A percentile compares a stretch with the other conserved stretches of the same genome.
Conservation (phyloP, 1,284 basidiomycete species). For the Ganoderma multipileum region DNA sequence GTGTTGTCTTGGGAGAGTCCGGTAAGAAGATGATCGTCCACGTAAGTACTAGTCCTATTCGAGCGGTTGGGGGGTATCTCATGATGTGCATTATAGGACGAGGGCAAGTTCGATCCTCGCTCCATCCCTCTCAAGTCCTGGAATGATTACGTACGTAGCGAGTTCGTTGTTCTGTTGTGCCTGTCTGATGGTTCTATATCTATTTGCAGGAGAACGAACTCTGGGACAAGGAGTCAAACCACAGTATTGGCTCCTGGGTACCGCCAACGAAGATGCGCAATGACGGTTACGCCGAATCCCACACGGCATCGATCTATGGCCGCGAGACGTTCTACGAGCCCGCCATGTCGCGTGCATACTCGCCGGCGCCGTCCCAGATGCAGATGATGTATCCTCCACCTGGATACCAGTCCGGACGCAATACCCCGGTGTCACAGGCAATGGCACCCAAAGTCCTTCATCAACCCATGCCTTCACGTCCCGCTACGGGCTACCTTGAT, state of each 20-base stretch:
- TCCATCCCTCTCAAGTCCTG: conserved; percentile 95
- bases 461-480: conserved; percentile 70
- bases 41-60: conserved; percentile 54
- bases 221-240: conserved; percentile 96
- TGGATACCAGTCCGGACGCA: conserved; percentile 81
- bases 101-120: conserved; percentile 94
- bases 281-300: conserved; percentile 77
- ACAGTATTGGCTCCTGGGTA: conserved; percentile 87
- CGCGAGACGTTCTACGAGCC: conserved; percentile 84
- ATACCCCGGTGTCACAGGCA: conserved; percentile 59
- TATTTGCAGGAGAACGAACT: conserved; percentile 84
- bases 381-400: conserved; percentile 54
- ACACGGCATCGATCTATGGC: conserved; percentile 79
- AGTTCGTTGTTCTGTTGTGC: not conserved
- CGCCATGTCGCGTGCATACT: conserved; percentile 58
- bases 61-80: conserved; percentile 23
- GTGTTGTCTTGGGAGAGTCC: conserved; percentile 92
- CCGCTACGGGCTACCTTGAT: conserved; percentile 78
- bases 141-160: conserved; percentile 83
- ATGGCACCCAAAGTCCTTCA: conserved; percentile 35
- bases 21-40: conserved; percentile 97
- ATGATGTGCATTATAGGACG: conserved; percentile 65
- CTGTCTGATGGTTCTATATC: not conserved
- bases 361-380: conserved; percentile 71
- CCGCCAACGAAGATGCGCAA: conserved; percentile 73